phyloP scores from a whole-genome alignment of 345 rosid species.

The Euphorbia tirucalli region DNA sequence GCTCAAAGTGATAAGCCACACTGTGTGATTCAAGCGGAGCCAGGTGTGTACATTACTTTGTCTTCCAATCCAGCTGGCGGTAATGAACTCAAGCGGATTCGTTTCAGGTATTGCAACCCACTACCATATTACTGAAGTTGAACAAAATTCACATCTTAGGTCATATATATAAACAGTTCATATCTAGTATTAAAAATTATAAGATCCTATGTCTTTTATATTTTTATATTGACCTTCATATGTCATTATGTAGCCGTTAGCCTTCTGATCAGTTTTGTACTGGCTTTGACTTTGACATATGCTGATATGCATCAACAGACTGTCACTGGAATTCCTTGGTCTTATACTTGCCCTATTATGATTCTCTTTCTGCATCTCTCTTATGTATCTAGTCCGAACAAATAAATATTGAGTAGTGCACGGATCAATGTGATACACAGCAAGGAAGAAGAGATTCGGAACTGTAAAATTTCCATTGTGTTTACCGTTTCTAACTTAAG shows the following conservation, averaged over 20 bases:
- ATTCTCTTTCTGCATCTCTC: not conserved
- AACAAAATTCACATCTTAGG: not conserved
- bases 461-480: not conserved
- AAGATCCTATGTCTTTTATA: not conserved
- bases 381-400: not conserved
- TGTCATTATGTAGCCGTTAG: not conserved
- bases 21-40: conserved; percentile 67
- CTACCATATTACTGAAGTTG: conserved; percentile 9
- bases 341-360: not conserved
- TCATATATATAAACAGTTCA: too few species aligned
- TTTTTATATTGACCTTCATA: not conserved
- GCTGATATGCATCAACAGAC: not conserved
- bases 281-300: not conserved
- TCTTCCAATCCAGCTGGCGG: conserved; percentile 56
- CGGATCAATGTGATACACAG: not conserved
- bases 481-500: not conserved
- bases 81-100: conserved; percentile 76
- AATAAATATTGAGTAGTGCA: not conserved
- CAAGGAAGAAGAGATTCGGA: not conserved
- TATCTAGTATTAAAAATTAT: not conserved
- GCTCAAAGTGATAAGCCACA: conserved; percentile 50
- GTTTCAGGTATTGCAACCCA: conserved; percentile 60
- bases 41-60: conserved; percentile 74
- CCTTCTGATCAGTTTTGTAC: not conserved
- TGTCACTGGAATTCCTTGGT: not conserved